Conservation (phyloP, 2,329 filamentous ascomycete species). For the Coniochaeta hoffmannii region DNA sequence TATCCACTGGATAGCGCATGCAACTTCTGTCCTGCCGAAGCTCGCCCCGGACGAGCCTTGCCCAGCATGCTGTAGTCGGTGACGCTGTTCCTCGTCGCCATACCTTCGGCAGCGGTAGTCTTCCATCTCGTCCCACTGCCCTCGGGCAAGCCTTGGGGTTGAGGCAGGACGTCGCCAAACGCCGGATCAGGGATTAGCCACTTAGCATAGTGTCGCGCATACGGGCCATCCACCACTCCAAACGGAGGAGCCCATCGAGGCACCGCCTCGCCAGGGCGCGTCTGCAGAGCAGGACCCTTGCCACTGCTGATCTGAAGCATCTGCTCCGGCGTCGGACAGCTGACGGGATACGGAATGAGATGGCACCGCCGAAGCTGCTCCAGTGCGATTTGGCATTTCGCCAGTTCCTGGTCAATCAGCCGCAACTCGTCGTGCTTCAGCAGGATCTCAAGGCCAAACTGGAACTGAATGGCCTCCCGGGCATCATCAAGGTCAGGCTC, state of each 20-base stretch:
- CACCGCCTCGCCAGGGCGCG: conserved; percentile 53
- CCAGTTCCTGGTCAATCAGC: conserved; percentile 90
- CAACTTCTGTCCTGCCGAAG: conserved; percentile 51
- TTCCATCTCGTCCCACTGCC: conserved; percentile 32
- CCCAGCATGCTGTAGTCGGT: conserved; percentile 41
- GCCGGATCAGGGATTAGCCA: conserved; percentile 87
- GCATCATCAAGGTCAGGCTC: conserved; percentile 39
- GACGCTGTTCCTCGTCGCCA: conserved; percentile 71
- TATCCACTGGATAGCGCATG: conserved; percentile 65
- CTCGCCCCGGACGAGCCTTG: conserved; percentile 43
- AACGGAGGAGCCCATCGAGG: conserved; percentile 80
- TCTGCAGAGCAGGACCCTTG: conserved; percentile 61
- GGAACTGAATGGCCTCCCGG: conserved; percentile 70
- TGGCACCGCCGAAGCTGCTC: conserved; percentile 92
- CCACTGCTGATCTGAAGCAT: conserved; percentile 68
- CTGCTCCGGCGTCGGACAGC: conserved; percentile 56
- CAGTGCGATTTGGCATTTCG: conserved; percentile 87
- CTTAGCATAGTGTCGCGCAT: conserved; percentile 87
- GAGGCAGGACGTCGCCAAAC: conserved; percentile 64
- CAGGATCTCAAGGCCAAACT: conserved; percentile 86
- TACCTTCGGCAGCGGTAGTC: conserved; percentile 55
- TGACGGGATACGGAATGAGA: conserved; percentile 80
- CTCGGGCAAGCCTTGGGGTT: conserved; percentile 32
- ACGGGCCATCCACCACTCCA: conserved; percentile 86
- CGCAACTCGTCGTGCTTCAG: conserved; percentile 92